Percentiles rank a stretch among this genome's conserved stretches.
Evolutionary conservation across 2,329 filamentous ascomycete genomes (phyloP).

Genomic region (Fusarium hostae): DNA sequence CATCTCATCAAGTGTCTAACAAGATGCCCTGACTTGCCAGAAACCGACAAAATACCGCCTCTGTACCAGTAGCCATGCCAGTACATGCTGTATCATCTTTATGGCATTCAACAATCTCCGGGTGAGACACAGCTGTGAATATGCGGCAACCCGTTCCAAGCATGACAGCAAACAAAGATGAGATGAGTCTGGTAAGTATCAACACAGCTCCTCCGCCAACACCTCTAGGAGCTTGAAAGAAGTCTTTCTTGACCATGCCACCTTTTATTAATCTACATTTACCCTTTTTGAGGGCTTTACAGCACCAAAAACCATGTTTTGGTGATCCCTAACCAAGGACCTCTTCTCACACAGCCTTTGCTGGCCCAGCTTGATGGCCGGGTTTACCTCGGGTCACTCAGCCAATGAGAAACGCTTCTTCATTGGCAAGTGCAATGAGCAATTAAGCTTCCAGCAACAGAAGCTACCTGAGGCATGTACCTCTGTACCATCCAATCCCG

Average conservation of each 20-base stretch:
- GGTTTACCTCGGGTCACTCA: conserved; percentile 41
- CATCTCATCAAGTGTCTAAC: conserved; percentile 32
- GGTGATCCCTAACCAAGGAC: conserved; percentile 21
- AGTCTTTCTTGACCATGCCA: conserved; percentile 21
- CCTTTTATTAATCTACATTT: background rate
- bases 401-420: conserved; percentile 15
- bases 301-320: conserved; percentile 1
- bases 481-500: conserved; percentile 18
- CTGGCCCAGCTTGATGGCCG: conserved; percentile 37
- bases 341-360: conserved; percentile 32
- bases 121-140: conserved; percentile 13
- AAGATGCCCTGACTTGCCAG: conserved; percentile 25
- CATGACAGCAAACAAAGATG: conserved; percentile 31
- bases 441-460: conserved; percentile 1
- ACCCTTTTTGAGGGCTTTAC: background rate
- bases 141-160: conserved; percentile 35
- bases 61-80: background rate
- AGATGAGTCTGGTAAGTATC: conserved; percentile 34
- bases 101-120: conserved; percentile 3
- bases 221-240: conserved; percentile 35
- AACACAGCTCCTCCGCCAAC: conserved; percentile 29
- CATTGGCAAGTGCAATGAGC: background rate
- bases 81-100: background rate
- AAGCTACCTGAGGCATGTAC: conserved; percentile 39
- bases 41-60: conserved; percentile 22